Conservation (phyloP, 192 early-diverging fungal species). For the Coemansia sp. region DNA sequence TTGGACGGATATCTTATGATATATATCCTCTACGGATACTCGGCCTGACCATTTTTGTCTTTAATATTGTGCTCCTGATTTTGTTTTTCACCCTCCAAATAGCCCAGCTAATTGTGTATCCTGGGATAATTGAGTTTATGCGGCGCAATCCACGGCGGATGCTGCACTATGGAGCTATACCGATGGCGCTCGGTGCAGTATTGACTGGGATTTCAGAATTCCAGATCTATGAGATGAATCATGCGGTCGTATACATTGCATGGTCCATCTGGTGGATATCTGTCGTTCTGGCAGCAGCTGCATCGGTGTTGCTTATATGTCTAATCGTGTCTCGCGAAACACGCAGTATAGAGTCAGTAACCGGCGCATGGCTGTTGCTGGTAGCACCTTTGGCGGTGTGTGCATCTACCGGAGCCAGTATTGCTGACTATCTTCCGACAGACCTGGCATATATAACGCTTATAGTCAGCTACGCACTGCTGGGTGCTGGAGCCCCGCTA, state of each 20-base stretch:
- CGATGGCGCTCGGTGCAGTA: slow-evolving; percentile 51
- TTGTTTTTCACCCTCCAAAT: slow-evolving; percentile 20
- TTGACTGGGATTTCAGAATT: slow-evolving; percentile 14
- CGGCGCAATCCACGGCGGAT: slow-evolving; percentile 33
- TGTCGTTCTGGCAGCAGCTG: slow-evolving; percentile 19
- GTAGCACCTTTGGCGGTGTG: slow-evolving; percentile 48
- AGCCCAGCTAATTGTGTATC: slow-evolving; percentile 25
- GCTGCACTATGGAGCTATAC: slow-evolving; percentile 53
- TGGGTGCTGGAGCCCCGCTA: slow-evolving; percentile 51
- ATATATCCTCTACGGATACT: slow-evolving; percentile 12
- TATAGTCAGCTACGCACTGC: slow-evolving; percentile 27
- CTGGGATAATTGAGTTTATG: slow-evolving; percentile 34
- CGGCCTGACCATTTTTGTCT: slow-evolving; percentile 25
- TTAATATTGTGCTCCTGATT: slow-evolving; percentile 29
- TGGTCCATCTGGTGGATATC: slow-evolving; percentile 46
- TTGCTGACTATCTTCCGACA: slow-evolving; percentile 24
- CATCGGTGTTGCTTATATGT: slow-evolving; percentile 23
- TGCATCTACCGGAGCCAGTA: slow-evolving; percentile 39
- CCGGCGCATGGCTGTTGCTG: slow-evolving; percentile 53
- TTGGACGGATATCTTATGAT: slow-evolving; percentile 36
- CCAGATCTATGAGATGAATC: neutral
- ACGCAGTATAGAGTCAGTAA: slow-evolving; percentile 33
- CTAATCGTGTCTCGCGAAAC: slow-evolving; percentile 36
- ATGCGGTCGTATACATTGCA: slow-evolving; percentile 2
- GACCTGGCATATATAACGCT: slow-evolving; percentile 9